Conservation (phyloP, 75 land plant genomes). For the Cryptomeria japonica region DNA sequence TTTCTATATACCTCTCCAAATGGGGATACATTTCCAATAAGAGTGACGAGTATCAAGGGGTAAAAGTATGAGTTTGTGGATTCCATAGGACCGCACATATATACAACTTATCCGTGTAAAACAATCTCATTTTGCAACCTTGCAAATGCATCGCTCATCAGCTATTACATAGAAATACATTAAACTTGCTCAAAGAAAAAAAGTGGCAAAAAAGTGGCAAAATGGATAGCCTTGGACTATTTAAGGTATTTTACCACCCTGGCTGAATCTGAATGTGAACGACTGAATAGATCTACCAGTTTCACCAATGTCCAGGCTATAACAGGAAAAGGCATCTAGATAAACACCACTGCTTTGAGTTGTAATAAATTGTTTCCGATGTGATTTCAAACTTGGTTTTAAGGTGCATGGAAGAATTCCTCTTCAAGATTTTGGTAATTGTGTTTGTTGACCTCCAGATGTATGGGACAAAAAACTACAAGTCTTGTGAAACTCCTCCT, state of each 20-base stretch:
- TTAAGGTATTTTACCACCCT: neutral
- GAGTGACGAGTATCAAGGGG: neutral
- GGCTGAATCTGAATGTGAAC: neutral
- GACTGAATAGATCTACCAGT: neutral
- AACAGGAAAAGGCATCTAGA: neutral
- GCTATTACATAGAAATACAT: neutral
- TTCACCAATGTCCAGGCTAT: neutral
- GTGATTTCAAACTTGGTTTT: neutral
- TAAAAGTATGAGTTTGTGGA: too few species aligned
- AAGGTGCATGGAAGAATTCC: neutral
- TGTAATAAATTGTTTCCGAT: neutral
- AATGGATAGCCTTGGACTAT: neutral
- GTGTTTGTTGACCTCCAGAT: neutral
- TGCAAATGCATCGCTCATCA: neutral
- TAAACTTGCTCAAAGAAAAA: neutral
- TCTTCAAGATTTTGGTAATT: neutral
- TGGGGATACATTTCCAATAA: neutral
- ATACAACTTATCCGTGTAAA: neutral
- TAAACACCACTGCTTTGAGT: neutral
- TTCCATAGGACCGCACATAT: neutral
- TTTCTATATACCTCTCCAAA: neutral
- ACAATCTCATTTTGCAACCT: neutral
- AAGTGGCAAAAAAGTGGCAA: neutral
- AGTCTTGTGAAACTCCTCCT: neutral
- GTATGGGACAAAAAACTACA: neutral